These are phyloP conservation scores for Lecanosticta acicola DNA, from an alignment of 2,329 filamentous ascomycete genomes.

Conservation along the genomic window DNA sequence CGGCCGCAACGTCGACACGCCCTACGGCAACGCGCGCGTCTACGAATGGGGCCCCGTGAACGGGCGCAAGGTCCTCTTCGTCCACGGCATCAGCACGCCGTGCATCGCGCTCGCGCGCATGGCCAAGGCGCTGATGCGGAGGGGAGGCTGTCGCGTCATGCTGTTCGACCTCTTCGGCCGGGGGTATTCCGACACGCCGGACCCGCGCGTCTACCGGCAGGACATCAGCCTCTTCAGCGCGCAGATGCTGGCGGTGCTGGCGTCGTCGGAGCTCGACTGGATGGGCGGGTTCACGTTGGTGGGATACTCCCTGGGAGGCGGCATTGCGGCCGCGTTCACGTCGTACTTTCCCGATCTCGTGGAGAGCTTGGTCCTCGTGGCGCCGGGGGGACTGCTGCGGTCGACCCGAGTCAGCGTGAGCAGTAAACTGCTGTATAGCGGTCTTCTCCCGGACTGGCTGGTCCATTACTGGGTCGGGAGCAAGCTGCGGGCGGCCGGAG, in stretches of 20 bases:
- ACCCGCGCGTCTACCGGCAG: constrained; percentile 61
- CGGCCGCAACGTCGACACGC: constrained; percentile 60
- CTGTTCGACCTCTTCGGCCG: constrained; percentile 72
- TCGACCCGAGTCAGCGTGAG: constrained; percentile 55
- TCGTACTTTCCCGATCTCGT: constrained; percentile 64
- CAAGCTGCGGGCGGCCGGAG: constrained; percentile 31
- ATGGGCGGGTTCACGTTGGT: constrained; percentile 59
- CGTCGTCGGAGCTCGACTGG: constrained; percentile 66
- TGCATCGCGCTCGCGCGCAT: constrained; percentile 63
- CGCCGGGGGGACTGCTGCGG: constrained; percentile 72
- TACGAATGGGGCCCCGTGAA: constrained; percentile 75
- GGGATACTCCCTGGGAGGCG: constrained; percentile 77
- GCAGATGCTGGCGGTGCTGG: constrained; percentile 65
- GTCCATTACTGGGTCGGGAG: constrained; percentile 47
- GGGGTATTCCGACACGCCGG: constrained; percentile 69
- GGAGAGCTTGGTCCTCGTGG: constrained; percentile 66
- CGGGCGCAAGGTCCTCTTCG: constrained; percentile 65
- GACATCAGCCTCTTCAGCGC: constrained; percentile 67
- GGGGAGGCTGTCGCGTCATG: constrained; percentile 68
- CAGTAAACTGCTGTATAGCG: constrained; percentile 59
- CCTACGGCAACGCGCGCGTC: constrained; percentile 65
- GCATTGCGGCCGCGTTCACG: constrained; percentile 64
- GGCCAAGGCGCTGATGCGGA: constrained; percentile 57
- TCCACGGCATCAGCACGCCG: constrained; percentile 80
- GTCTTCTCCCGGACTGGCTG: constrained; percentile 55